Evolutionary conservation across 257 asterid species (phyloP), one percentile per base, ranked within the genome.

Genomic region (Asclepias syriaca): DNA sequence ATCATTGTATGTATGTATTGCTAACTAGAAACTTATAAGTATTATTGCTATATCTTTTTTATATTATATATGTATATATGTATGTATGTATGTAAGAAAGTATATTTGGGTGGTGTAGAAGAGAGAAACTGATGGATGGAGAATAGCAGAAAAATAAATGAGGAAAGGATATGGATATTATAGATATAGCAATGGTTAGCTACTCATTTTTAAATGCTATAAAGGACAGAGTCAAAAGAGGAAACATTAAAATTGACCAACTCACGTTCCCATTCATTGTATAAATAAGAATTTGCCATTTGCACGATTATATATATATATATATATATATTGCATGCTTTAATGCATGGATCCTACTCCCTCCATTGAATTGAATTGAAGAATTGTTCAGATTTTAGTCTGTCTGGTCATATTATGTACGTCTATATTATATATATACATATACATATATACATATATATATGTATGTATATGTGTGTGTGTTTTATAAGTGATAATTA

Each of bases 151-250:
- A 43, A 40, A 40, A 40, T 40, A 49, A 40, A 39, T 56, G 74
- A 11, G 53, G 18, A 22, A 48, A 21, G 51, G 18, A 40, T 40
- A 1, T 22, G 6, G 24, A 24, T 43, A 9, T 59, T 15, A 5
- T 40, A 9, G 34, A 10, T 24, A 9, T 53, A 10, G 48, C 48
- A 43, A 43, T 43, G 48, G 48, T 43, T 43, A 43, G 11, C 48
- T 34, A 19, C 65, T 24, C 39, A 58, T 45, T 60, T 49, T 27
- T 49, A 68, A 72, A 63, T 63, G 69, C 64, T 6, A 34, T 29
- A 50, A 11, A n/a, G 46, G 75, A 6, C 50, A n/a, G 18, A 21
- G 61, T 48, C n/a, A 48, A 27, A n/a, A 34, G 14, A 49, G 1
- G 16, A 61, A 50, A 50, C 1, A 53, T 3, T 49, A 22, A 49